Conservation (phyloP, 164 flowering plant species). For the Piper betle region DNA sequence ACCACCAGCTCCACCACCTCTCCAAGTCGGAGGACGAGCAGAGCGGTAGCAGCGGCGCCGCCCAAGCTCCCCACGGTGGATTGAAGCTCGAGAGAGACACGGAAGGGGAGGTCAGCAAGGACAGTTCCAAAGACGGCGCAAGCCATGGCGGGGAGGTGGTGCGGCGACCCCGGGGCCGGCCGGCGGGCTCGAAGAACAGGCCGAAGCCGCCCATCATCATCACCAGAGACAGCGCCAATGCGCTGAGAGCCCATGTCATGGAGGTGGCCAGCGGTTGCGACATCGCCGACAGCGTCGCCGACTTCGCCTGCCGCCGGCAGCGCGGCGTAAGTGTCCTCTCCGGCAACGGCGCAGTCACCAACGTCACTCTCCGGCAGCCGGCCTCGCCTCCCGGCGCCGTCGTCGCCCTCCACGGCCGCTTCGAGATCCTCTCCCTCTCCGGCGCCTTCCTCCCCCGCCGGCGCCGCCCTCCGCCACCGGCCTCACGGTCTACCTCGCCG, state of each 20-base stretch:
- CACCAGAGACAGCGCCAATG: slow-evolving; percentile 80
- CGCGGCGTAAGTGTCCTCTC: slow-evolving; percentile 72
- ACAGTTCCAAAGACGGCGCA: slow-evolving; percentile 2
- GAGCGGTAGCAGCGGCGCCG: neutral
- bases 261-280: slow-evolving; percentile 76
- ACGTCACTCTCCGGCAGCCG: slow-evolving; percentile 71
- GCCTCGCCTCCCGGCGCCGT: slow-evolving; percentile 48
- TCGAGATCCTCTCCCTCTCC: slow-evolving; percentile 74
- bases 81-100: slow-evolving; percentile 1
- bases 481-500: slow-evolving; percentile 64
- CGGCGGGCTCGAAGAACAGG: slow-evolving; percentile 86
- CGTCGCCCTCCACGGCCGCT: slow-evolving; percentile 67
- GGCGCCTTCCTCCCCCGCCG: slow-evolving; percentile 69
- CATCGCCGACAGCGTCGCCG: slow-evolving; percentile 52
- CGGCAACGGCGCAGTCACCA: slow-evolving; percentile 68
- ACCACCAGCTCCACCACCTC: too few relatives aligned
- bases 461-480: slow-evolving; percentile 85
- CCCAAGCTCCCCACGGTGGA: neutral
- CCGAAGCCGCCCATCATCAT: slow-evolving; percentile 90
- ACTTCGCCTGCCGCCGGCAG: slow-evolving; percentile 59
- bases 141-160: slow-evolving; percentile 37
- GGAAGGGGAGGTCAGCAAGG: slow-evolving; percentile 13
- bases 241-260: slow-evolving; percentile 80
- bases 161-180: slow-evolving; percentile 68
- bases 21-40: neutral